Base-by-base conservation (phyloP, 148 eudicot genomes). In the Amaranthus palmeri region DNA sequence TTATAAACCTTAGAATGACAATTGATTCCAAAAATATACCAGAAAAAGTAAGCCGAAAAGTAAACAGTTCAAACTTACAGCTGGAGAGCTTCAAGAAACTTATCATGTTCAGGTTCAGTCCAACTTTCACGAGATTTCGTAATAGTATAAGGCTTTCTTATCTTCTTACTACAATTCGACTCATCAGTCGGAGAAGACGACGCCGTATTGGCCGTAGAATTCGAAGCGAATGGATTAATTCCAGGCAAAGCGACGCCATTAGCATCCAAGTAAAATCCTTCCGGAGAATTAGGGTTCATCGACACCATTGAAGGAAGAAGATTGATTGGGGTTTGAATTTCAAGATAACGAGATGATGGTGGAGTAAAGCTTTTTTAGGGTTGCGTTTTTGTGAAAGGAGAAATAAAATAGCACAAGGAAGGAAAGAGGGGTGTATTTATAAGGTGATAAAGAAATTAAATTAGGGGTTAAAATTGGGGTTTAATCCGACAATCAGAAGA, bases 101-200 rank as follows among this genome's bases (percentile, higher is more conserved):
- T 95, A 80, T 95, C 98, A 75, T 95, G 98, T 76, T 95, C 98
- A 54, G 97, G 96, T 3, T 95, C 98, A 40, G 96, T 86, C 98
- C 98, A 95, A 83, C 93, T 95, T 81, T 95, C 97, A 4, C 98
- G 81, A 40, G 97, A 89, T 80, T 95, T 95, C 41, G 91, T 88
- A 72, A 91, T 91, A 68, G 97, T 95, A 78, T 95, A 95, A 2
- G 97, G 93, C 74, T 95, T 95, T 8, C 98, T 74, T 53, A 95
- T 54, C 85, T 91, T 95, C 86, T 79, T 79, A 25, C 80, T 84
- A 50, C 55, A 72, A 53, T 54, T 76, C 57, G 77, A 74, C 58
- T 89, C 97, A 15, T 87, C 93, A 11, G 78, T 12, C 18, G 78
- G 62, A 8, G 71, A 53, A 17, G 82, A 11, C 8, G 74, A 18